Base-by-base conservation (phyloP, 768 basidiomycete genomes). In the Auricularia auricula-judae region DNA sequence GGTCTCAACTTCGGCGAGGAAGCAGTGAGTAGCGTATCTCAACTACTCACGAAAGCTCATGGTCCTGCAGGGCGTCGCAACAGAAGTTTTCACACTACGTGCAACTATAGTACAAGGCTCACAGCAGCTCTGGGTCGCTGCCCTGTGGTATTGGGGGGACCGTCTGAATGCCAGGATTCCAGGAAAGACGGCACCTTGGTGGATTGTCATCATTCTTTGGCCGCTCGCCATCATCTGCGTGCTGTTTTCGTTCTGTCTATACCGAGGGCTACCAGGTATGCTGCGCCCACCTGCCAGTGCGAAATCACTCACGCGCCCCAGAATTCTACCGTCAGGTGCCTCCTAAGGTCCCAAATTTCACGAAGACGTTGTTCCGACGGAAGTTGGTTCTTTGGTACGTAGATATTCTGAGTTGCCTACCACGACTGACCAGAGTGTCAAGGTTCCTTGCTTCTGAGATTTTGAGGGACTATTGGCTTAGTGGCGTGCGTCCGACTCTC, bases 1-100 rank as follows among this genome's bases (percentile, higher is more conserved):
- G 94, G 93, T 71, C 81, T 95, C 67, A 97, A 97, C 75, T 97
- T 97, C 73, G 94, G 94, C 74, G 94, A 97, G 78, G 94, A 96
- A 81, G 94, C 93, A 18, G 89, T 89, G 74, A 61, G 81, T 77
- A 29, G 29, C 29, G 29, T 29, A 29, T 47, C 47, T 33, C 58
- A 35, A 34, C 63, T 1, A 51, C 61, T 65, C 54, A 64, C 14
- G 64, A 67, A 42, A 29, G 35, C 44, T n/a, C 3, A 51, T 14
- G 18, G 33, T 44, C 53, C 12, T 36, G 47, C 70, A 90, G 85
- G 93, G 94, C 70, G 93, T 94, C 63, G 92, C 94, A 1, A 95
- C 94, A 5, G 94, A 97, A 74, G 86, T 95, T 16, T 97, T 94
- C 94, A 89, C 87, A 36, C 72, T 93, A 65, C 84, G 94, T 36